These are phyloP conservation scores for Russula virescens DNA, from an alignment of 768 basidiomycete genomes.

Conservation along the genomic window DNA sequence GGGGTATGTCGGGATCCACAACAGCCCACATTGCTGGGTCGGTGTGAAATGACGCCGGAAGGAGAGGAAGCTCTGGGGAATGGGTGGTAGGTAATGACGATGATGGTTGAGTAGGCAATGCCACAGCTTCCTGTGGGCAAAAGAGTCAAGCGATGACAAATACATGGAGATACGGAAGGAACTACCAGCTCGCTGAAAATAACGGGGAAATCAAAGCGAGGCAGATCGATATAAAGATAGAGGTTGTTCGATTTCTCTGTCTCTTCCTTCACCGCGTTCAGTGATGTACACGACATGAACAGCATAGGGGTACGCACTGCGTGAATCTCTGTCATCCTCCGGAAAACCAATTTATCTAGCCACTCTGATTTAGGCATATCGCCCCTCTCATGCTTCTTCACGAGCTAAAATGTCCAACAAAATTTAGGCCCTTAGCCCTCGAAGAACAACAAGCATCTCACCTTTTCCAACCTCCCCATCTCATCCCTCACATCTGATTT, in stretches of 20 bases:
- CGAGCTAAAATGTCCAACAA: slow-evolving; percentile 43
- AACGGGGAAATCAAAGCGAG: slow-evolving; percentile 95
- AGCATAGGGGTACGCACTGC: slow-evolving; percentile 47
- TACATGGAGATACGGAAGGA: neutral
- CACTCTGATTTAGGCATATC: slow-evolving; percentile 94
- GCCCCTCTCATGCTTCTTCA: slow-evolving; percentile 94
- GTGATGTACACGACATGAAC: neutral
- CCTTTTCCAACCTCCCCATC: slow-evolving; percentile 94
- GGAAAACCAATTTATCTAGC: slow-evolving; percentile 89
- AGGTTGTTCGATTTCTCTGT: slow-evolving; percentile 87
- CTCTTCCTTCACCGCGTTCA: slow-evolving; percentile 54
- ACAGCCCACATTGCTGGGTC: slow-evolving; percentile 82
- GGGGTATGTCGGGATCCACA: slow-evolving; percentile 82
- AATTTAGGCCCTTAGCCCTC: neutral
- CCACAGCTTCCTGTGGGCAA: slow-evolving; percentile 11
- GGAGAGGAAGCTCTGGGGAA: slow-evolving; percentile 40
- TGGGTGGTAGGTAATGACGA: slow-evolving; percentile 37
- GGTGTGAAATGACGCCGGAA: slow-evolving; percentile 45
- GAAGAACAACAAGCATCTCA: slow-evolving; percentile 28
- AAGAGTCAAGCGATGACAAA: neutral
- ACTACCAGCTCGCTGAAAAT: slow-evolving; percentile 85
- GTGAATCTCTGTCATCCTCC: slow-evolving; percentile 94
- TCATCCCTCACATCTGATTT: slow-evolving; percentile 80
- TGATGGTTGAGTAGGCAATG: slow-evolving; percentile 33
- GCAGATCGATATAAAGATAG: slow-evolving; percentile 94